phyloP scores from a whole-genome alignment of 306 rosid genomes.

The Cicer chorassanicum region DNA sequence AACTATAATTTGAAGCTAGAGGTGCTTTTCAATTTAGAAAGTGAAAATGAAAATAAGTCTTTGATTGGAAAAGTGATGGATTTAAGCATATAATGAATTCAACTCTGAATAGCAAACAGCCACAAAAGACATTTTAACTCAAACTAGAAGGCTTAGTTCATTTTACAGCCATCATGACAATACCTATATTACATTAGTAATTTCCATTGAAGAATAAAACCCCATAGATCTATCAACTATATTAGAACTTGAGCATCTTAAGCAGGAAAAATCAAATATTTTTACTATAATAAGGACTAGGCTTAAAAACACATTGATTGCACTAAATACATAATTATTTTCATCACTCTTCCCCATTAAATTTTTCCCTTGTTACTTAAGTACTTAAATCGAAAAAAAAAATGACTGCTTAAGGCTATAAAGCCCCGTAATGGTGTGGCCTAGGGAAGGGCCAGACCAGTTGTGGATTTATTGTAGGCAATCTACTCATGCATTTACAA shows the following conservation, averaged over 20 bases:
- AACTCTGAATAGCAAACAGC: conserved; percentile 25
- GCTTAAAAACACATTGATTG: neutral
- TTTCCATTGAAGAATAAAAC: neutral
- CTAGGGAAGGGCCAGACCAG: neutral
- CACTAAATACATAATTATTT: neutral
- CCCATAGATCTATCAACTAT: neutral
- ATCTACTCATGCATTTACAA: neutral
- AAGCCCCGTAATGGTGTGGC: neutral
- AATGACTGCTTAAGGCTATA: neutral
- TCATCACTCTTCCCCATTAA: conserved; percentile 2
- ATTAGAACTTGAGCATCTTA: neutral
- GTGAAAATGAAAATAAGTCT: conserved; percentile 24
- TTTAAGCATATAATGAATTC: conserved; percentile 1
- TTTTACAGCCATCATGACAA: neutral
- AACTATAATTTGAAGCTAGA: conserved; percentile 28
- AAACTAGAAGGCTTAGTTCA: neutral
- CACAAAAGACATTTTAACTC: neutral
- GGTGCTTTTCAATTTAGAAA: conserved; percentile 1
- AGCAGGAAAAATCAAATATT: neutral
- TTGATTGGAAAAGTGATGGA: neutral
- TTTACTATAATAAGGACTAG: neutral
- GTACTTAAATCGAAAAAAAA: neutral
- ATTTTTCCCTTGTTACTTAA: conserved; percentile 1
- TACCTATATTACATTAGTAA: neutral
- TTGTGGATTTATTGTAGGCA: neutral